Base-by-base conservation (phyloP, 306 rosid genomes). In the Citrullus mucosospermus region DNA sequence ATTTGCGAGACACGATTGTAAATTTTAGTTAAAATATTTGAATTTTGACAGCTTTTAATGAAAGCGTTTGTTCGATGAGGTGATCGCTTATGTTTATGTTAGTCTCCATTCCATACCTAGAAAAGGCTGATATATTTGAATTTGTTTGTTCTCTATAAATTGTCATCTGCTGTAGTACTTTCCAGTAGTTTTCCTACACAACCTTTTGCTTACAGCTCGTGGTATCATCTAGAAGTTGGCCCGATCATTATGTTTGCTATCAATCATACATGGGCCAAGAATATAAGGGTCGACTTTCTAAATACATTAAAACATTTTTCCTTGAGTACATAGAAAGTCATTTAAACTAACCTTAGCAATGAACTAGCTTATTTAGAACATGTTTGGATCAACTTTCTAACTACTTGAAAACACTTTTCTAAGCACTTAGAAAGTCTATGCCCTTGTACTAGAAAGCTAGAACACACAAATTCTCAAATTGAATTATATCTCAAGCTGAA, bases 11-110 rank as follows among this genome's bases (percentile, higher is more conserved):
- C 50, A 3, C 34, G 78, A 36, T 32, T 56, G 39, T 73, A 10
- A 3, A 51, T 39, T 74, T 68, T 39, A 20, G 78, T 43, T 25
- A 20, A 61, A 79, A 79, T 41, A 22, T 41, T 67, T 56, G 41
- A 69, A 69, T 79, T 79, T 79, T 79, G 82, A 41, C 58, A n/a
- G 36, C 12, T 71, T 32, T 32, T 41, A 36, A 53, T 75, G 77
- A 28, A 48, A 72, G 77, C 25, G 13, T 74, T 34, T 38, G 78
- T 28, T 53, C 15, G 11, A 50, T 50, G 62, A 48, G 44, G 59
- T 43, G 43, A 28, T 32, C 44, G 22, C 28, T 69, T 6, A 44
- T 13, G 39, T 11, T 65, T 53, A 9, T 65, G 22, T 16, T 16
- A 5, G 17, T 41, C 10, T 13, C 15, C 36, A 39, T 66, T 38